Evolutionary conservation across 75 land plant genomes (phyloP).

Genomic region (Cryptomeria japonica): DNA sequence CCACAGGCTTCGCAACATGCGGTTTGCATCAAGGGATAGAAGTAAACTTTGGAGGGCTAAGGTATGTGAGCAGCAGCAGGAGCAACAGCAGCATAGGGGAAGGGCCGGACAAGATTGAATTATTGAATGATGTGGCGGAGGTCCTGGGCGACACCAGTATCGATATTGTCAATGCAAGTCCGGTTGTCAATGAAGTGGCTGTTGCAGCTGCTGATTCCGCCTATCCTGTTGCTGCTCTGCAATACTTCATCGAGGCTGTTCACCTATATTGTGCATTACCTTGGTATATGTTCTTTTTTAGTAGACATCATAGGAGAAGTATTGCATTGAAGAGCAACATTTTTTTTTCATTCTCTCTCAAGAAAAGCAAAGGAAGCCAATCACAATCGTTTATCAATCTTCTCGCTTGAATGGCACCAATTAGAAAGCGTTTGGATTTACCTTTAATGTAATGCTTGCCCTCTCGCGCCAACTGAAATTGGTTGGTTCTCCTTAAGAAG

Average conservation of each 20-base stretch:
- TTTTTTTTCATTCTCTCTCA: too few species aligned
- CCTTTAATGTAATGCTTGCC: too few species aligned
- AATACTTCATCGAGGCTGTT: slow-evolving; percentile 53
- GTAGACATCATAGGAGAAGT: too few species aligned
- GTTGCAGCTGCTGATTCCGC: slow-evolving; percentile 58
- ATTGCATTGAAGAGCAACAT: too few species aligned
- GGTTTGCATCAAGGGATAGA: not conserved
- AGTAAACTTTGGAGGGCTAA: not conserved
- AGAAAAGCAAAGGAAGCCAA: too few species aligned
- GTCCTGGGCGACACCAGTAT: slow-evolving; percentile 15
- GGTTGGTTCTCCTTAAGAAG: not conserved
- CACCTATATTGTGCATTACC: slow-evolving; percentile 57
- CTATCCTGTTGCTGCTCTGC: slow-evolving; percentile 45
- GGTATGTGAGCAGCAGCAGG: not conserved
- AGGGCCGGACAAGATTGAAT: slow-evolving; percentile 23
- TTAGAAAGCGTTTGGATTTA: too few species aligned
- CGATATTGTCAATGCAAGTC: slow-evolving; percentile 8
- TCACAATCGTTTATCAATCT: too few species aligned
- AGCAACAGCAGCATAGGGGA: slow-evolving; percentile 19
- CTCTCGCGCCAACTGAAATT: too few species aligned
- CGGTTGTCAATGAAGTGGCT: slow-evolving; percentile 41
- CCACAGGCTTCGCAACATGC: not conserved
- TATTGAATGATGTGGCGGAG: slow-evolving; percentile 25
- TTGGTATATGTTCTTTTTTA: slow-evolving; percentile 41
- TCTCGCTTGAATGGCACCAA: too few species aligned